Conservation (phyloP, 2,329 filamentous ascomycete species). For the Aureobasidium sp. region DNA sequence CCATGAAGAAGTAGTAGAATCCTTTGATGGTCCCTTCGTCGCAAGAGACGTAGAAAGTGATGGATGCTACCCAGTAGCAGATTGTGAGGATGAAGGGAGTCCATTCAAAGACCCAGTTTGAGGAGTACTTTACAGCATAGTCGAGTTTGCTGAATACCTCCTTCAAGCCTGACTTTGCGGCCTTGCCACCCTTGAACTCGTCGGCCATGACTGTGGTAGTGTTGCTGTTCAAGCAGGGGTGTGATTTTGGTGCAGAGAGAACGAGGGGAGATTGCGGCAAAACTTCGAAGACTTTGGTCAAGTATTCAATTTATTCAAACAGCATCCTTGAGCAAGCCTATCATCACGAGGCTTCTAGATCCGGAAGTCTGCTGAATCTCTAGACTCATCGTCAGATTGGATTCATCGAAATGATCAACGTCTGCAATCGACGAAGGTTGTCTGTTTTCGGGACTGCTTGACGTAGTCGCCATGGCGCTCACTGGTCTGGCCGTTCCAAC, state of each 20-base stretch:
- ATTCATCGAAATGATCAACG: conserved; percentile 9
- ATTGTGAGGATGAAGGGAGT: conserved; percentile 26
- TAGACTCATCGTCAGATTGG: not conserved
- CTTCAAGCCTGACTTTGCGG: not conserved
- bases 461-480: not conserved
- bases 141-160: not conserved
- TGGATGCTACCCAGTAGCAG: conserved; percentile 26
- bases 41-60: conserved; percentile 26
- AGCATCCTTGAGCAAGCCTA: not conserved
- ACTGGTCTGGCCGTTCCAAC: not conserved
- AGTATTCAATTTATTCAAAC: conserved; percentile 8
- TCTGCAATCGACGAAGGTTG: not conserved
- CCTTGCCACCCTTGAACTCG: conserved; percentile 7
- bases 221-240: not conserved
- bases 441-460: not conserved
- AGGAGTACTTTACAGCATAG: conserved; percentile 14
- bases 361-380: conserved; percentile 2
- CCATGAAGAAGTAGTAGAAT: conserved; percentile 31
- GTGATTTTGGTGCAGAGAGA: not conserved
- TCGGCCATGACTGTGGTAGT: not conserved
- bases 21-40: conserved; percentile 24
- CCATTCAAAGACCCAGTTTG: conserved; percentile 28
- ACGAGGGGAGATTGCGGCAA: not conserved
- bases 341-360: not conserved
- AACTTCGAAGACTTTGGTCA: not conserved